Percentiles rank a stretch among this genome's conserved stretches.
Conservation (phyloP, 83 land plant genomes). For the Diphasiastrum complanatum region DNA sequence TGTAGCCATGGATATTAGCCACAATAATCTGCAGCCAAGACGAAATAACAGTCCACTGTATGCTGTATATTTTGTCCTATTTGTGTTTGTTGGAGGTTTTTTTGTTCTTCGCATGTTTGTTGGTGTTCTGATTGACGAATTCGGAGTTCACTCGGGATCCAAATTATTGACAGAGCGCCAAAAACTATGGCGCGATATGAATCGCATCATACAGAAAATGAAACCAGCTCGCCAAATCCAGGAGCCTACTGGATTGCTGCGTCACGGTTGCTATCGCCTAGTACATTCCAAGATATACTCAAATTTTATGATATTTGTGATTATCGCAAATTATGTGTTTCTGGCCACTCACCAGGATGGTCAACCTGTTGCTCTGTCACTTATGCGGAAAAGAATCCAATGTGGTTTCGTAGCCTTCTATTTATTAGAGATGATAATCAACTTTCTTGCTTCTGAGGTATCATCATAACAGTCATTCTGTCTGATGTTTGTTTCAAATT, state of each 20-base stretch:
- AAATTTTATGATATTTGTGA: not conserved
- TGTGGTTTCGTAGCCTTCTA: not conserved
- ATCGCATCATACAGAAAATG: conserved; percentile 1
- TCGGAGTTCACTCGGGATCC: conserved; percentile 8
- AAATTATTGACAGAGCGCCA: conserved; percentile 7
- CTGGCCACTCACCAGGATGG: conserved; percentile 4
- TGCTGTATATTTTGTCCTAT: conserved; percentile 5
- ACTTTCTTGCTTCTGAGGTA: conserved; percentile 6
- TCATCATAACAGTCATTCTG: not conserved
- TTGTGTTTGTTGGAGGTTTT: no score
- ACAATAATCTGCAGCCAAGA: not conserved
- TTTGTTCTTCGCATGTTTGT: not conserved
- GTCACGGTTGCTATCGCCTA: not conserved
- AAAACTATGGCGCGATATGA: conserved; percentile 13
- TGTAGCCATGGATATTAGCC: conserved; percentile 4
- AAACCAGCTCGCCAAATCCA: not conserved
- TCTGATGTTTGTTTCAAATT: not conserved
- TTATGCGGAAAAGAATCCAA: not conserved
- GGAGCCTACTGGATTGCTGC: not conserved
- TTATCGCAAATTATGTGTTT: not conserved
- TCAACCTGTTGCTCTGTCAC: not conserved
- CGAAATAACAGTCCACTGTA: not conserved
- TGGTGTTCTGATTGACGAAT: conserved; percentile 9
- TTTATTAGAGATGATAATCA: not conserved
- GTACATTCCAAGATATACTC: not conserved